Base-by-base conservation (phyloP, 768 basidiomycete genomes). In the Agaricus bisporus region DNA sequence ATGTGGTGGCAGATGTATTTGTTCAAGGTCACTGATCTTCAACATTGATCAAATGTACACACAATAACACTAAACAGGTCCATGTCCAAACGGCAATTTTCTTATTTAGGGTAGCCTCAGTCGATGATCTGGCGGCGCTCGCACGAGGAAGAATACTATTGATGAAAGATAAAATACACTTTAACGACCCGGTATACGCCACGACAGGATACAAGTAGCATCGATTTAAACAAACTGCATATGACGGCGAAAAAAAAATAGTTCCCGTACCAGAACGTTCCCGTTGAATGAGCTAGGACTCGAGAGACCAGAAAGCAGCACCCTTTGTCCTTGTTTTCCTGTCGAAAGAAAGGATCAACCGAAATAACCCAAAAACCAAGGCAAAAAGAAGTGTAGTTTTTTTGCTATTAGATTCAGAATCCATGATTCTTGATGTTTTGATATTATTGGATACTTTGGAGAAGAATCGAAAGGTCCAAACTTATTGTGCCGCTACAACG, bases 281-380 rank as follows among this genome's bases (percentile, higher is more conserved):
- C 18, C 39, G 53, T 11, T 39, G 20, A 48, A 42, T 17, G 28
- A 48, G 41, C 28, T 36, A 53, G 22, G 32, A 48, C 53, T 48
- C 41, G 48, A 7, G 32, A 44, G 49, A 56, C 58, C 51, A 56
- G 55, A 57, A 56, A 56, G 56, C 28, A 56, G 56, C 28, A 41
- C 41, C 22, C 14, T 54, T 38, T 29, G 38, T 29, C 41, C 39
- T 48, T 48, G 46, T 48, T 11, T 54, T 63, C 69, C 69, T 69
- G 68, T 69, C 58, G 64, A 71, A 35, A 45, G 35, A 52, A 52
- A 51, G 43, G 20, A 69, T 58, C 63, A 68, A 70, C 58, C 57
- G 64, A 75, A 76, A 74, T 73, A 71, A 69, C 70, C 66, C 71
- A 68, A 69, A 60, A 66, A 25, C 59, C 66, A 63, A 64, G 64